Evolutionary conservation across 116 monocot genomes (phyloP).

Genomic region (Cymodocea nodosa): DNA sequence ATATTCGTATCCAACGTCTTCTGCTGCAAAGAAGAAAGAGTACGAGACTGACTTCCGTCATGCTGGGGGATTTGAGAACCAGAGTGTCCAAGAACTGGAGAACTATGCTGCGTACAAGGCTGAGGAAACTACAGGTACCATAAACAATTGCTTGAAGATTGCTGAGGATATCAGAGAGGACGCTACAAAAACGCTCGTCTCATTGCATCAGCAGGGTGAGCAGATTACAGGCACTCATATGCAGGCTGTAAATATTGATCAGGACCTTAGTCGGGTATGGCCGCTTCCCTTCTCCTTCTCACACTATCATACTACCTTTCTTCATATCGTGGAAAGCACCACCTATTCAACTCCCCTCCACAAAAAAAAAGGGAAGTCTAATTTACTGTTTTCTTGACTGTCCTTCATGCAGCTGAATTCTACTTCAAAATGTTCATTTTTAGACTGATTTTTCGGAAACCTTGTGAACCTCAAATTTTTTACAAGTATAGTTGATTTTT

Average conservation of each 20-base stretch:
- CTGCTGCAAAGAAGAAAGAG: slow-evolving; percentile 1
- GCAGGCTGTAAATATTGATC: slow-evolving; percentile 50
- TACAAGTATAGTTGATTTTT: no score
- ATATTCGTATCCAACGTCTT: no score
- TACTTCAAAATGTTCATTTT: no score
- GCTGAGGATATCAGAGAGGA: slow-evolving; percentile 77
- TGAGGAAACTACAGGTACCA: slow-evolving; percentile 63
- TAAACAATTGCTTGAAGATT: slow-evolving; percentile 58
- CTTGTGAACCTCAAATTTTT: no score
- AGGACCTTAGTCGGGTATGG: slow-evolving; percentile 67
- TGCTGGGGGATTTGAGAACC: slow-evolving; percentile 50
- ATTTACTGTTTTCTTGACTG: no score
- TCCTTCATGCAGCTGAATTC: no score
- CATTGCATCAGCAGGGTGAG: slow-evolving; percentile 76
- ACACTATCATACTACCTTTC: no score
- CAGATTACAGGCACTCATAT: slow-evolving; percentile 66
- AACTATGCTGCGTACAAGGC: slow-evolving; percentile 61
- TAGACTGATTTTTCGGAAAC: no score
- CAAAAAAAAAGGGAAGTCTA: neutral
- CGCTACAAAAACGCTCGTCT: slow-evolving; percentile 51
- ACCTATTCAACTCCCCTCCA: neutral
- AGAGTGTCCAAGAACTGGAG: slow-evolving; percentile 66
- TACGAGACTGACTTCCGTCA: slow-evolving; percentile 49
- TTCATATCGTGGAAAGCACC: no score
- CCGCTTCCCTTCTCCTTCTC: neutral